Base-by-base conservation (phyloP, 2,329 filamentous ascomycete genomes). In the Fonsecaea pedrosoi region DNA sequence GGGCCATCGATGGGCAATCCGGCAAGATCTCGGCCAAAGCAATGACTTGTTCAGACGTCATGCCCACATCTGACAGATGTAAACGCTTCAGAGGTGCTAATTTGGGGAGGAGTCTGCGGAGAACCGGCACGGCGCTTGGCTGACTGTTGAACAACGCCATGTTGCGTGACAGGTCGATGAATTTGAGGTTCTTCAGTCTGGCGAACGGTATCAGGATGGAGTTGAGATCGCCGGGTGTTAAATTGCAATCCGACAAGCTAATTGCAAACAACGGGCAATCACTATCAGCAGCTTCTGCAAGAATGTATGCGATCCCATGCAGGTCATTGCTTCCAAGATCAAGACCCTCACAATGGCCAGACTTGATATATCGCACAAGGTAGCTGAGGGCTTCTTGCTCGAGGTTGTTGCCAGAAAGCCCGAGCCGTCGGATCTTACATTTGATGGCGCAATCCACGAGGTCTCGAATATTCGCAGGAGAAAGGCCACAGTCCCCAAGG, bases 111-210 rank as follows among this genome's bases (percentile, higher is more conserved):
- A 94, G 95, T 80, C 91, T 92, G 73, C 95, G 86, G 63, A 98
- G 83, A 3, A 92, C 80, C 4, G 86, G 85, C 38, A 95, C 83
- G 1, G 91, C 91, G 74, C 87, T 92, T n/a, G 91, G 89, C 50
- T 90, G 84, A 3, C 84, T 83, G 60, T 88, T 86, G 75, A 96
- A 97, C 15, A 99, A 83, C 21, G 87, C 88, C 37, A 85, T 90
- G 73, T 98, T 98, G 74, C 97, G 92, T 4, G 92, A 97, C 40
- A 99, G 82, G 76, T 98, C 95, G 66, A 99, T 87, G 75, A 97
- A 97, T 21, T 91, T 89, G 75, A 97, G 90, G 70, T 90, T 87
- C 1, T 85, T 84, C 64, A 97, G 81, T 71, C 85, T 87, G 32
- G 86, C 83, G 62, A 98, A 80, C 6, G 87, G 87, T 4, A 92